A percentile compares a stretch with the other conserved stretches of the same genome.
These are phyloP conservation scores for Microthyrium microscopicum DNA, from an alignment of 2,329 filamentous ascomycete species.

Conservation along the genomic window DNA sequence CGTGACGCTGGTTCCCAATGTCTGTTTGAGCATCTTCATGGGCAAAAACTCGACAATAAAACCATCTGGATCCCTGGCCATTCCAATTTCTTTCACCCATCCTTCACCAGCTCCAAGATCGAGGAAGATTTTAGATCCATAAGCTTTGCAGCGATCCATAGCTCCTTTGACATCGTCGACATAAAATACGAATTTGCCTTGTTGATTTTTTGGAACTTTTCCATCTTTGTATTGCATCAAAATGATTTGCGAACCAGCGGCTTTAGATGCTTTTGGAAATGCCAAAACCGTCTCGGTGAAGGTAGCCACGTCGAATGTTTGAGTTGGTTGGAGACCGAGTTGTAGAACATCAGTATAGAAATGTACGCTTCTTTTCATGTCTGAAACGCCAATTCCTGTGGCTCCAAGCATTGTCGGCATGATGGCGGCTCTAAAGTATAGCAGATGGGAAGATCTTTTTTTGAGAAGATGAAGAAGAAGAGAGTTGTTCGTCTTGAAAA, in stretches of 20 bases:
- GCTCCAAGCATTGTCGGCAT: conserved; percentile 3
- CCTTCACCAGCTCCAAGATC: conserved; percentile 1
- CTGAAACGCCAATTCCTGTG: conserved; percentile 1
- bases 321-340: conserved; percentile 1
- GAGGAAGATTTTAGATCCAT: background rate
- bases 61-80: background rate
- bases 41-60: conserved; percentile 3
- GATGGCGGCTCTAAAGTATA: too few relatives aligned
- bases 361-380: conserved; percentile 2
- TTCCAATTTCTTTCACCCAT: conserved; percentile 2
- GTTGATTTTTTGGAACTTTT: background rate
- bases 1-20: too few relatives aligned
- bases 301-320: conserved; percentile 1
- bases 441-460: too few relatives aligned
- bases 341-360: conserved; percentile 2
- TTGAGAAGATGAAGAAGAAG: background rate
- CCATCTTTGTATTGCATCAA: conserved; percentile 3
- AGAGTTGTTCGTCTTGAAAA: too few relatives aligned
- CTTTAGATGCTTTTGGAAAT: conserved; percentile 1
- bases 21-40: conserved; percentile 1
- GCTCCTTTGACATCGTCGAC: conserved; percentile 3
- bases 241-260: background rate
- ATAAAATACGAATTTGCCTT: conserved; percentile 1
- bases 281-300: conserved; percentile 4
- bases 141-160: background rate